phyloP scores from a whole-genome alignment of 2,329 filamentous ascomycete genomes.

The Trichoderma oligosporum region DNA sequence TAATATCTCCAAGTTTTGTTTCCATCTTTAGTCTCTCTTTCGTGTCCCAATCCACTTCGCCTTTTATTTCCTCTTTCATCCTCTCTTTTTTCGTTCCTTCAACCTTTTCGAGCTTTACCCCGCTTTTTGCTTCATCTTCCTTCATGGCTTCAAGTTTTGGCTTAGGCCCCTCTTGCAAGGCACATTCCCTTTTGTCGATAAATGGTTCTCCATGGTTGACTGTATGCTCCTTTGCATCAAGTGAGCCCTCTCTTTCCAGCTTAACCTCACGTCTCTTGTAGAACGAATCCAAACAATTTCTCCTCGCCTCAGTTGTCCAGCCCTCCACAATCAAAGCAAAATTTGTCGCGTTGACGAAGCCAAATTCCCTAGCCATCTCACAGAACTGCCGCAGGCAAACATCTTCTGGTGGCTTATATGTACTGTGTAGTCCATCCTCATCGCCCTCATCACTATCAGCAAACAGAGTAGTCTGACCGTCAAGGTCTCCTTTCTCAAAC shows the following conservation, averaged over 20 bases:
- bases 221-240: not conserved
- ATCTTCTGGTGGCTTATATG: conserved; percentile 69
- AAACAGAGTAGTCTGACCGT: conserved; percentile 56
- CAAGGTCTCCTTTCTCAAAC: conserved; percentile 41
- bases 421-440: conserved; percentile 32
- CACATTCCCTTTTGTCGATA: conserved; percentile 3
- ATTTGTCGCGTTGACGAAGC: conserved; percentile 70
- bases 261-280: conserved; percentile 64
- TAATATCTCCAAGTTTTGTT: conserved; percentile 14
- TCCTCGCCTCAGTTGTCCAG: conserved; percentile 80
- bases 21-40: conserved; percentile 23
- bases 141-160: conserved; percentile 6
- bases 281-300: conserved; percentile 74
- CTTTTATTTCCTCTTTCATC: not conserved
- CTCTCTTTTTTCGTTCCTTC: conserved; percentile 9
- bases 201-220: conserved; percentile 27
- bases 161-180: conserved; percentile 16
- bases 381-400: conserved; percentile 83
- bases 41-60: conserved; percentile 17
- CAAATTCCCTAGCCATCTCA: conserved; percentile 77
- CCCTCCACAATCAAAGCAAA: conserved; percentile 89
- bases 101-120: conserved; percentile 8
- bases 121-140: conserved; percentile 15
- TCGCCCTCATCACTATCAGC: conserved; percentile 41
- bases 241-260: conserved; percentile 34